phyloP scores from a whole-genome alignment of 2,329 filamentous ascomycete species.

The Blumeriella jaapii region DNA sequence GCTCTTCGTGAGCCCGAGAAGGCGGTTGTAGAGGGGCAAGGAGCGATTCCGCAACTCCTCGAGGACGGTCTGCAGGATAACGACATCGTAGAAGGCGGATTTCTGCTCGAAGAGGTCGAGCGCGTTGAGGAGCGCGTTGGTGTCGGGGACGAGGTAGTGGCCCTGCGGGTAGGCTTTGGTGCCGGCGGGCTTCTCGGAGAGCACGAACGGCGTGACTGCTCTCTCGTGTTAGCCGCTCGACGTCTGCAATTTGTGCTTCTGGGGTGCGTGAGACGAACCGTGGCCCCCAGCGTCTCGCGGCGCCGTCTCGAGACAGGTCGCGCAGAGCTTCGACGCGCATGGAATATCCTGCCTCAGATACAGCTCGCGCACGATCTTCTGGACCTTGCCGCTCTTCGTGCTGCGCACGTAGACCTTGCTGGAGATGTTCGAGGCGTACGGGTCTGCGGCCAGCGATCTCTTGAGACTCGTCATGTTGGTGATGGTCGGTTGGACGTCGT shows the following conservation, averaged over 20 bases:
- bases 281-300: constrained; percentile 70
- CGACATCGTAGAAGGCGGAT: constrained; percentile 88
- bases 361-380: constrained; percentile 95
- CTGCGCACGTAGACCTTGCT: constrained; percentile 95
- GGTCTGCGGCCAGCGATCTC: constrained; percentile 40
- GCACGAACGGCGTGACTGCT: constrained; percentile 67
- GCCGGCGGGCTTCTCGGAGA: constrained; percentile 78
- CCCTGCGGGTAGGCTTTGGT: constrained; percentile 74
- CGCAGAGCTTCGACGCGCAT: constrained; percentile 86
- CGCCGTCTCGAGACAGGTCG: constrained; percentile 58
- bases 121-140: constrained; percentile 85
- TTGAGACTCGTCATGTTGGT: constrained; percentile 53
- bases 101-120: constrained; percentile 97
- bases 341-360: constrained; percentile 95
- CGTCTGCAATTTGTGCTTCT: background rate
- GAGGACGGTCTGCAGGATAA: constrained; percentile 89
- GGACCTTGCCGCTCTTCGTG: constrained; percentile 90
- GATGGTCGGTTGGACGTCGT: background rate
- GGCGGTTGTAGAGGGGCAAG: constrained; percentile 84
- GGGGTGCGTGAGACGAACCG: constrained; percentile 39
- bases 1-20: constrained; percentile 83
- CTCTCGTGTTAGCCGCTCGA: background rate
- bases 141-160: constrained; percentile 92
- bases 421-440: constrained; percentile 62
- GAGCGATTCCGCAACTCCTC: constrained; percentile 94